Evolutionary conservation across 139 green algal species (phyloP).

Genomic region (Astrephomene gubernaculifera): DNA sequence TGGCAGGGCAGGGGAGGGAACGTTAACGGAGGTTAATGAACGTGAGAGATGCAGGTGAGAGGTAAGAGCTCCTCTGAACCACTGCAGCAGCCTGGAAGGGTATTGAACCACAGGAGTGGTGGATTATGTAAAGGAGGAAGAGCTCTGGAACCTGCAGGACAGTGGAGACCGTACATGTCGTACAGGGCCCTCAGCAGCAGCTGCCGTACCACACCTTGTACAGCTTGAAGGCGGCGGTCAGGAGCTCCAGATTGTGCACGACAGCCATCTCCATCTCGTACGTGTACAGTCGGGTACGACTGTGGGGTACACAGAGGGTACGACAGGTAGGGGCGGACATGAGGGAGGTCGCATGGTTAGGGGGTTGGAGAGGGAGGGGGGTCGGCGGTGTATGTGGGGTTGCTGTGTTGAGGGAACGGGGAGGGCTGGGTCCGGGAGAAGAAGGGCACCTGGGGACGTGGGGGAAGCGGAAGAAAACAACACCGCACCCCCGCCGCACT

Average conservation of each 20-base stretch:
- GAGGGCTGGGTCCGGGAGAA: not conserved
- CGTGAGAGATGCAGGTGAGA: not conserved
- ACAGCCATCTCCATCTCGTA: constrained; percentile 27
- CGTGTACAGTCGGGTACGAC: constrained; percentile 28
- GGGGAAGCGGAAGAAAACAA: too few species aligned
- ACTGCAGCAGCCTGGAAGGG: not conserved
- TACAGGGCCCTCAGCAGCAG: not conserved
- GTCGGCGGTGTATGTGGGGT: not conserved
- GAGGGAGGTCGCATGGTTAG: not conserved
- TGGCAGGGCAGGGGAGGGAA: not conserved
- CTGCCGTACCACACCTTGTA: not conserved
- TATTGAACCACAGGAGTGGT: not conserved
- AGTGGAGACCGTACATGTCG: not conserved
- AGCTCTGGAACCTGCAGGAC: not conserved
- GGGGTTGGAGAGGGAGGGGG: not conserved
- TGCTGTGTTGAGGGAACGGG: not conserved
- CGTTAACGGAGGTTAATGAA: not conserved
- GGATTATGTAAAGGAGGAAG: not conserved
- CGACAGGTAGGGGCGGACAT: not conserved
- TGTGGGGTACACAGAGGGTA: not conserved
- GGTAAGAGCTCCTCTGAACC: not conserved
- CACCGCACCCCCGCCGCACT: not conserved
- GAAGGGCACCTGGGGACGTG: not conserved
- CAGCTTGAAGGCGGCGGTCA: constrained; percentile 15
- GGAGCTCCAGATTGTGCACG: constrained; percentile 27